phyloP scores from a whole-genome alignment of 306 rosid species.

The Alnus rubra region DNA sequence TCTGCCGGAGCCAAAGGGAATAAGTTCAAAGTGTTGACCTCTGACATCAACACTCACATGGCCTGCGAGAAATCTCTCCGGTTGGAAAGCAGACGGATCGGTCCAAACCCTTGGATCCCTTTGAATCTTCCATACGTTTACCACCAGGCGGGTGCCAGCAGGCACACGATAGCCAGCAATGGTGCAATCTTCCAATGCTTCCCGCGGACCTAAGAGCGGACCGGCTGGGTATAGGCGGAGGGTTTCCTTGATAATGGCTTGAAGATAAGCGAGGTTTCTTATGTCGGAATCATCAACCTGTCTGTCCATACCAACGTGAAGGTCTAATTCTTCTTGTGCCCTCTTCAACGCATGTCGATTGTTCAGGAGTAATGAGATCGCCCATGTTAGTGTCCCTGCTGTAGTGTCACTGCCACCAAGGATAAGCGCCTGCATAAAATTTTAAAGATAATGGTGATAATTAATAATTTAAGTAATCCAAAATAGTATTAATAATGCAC shows the following conservation, averaged over 20 bases:
- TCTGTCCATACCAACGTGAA: slow-evolving; percentile 40
- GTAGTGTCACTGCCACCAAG: slow-evolving; percentile 57
- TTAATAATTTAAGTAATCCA: too few relatives aligned
- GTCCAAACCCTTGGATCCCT: slow-evolving; percentile 59
- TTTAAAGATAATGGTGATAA: not conserved
- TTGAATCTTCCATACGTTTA: slow-evolving; percentile 59
- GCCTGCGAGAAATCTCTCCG: slow-evolving; percentile 48
- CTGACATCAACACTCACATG: slow-evolving; percentile 36
- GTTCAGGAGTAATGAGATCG: slow-evolving; percentile 55
- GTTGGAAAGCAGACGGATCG: slow-evolving; percentile 42
- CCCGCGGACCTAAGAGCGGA: slow-evolving; percentile 51
- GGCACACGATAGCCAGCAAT: slow-evolving; percentile 47
- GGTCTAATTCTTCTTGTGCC: slow-evolving; percentile 56
- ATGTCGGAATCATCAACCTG: slow-evolving; percentile 54
- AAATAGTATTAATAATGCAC: too few relatives aligned
- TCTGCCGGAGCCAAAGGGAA: slow-evolving; percentile 64
- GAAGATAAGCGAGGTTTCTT: slow-evolving; percentile 36
- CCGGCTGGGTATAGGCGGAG: slow-evolving; percentile 57
- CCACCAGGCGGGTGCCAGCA: slow-evolving; percentile 50
- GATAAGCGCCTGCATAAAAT: slow-evolving; percentile 36
- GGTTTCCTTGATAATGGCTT: slow-evolving; percentile 57
- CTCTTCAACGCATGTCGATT: slow-evolving; percentile 33
- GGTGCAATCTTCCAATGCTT: slow-evolving; percentile 51
- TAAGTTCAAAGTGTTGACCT: slow-evolving; percentile 53
- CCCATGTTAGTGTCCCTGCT: slow-evolving; percentile 51